These are phyloP conservation scores for Coemansia sp. DNA, from an alignment of 192 early-diverging fungal species.

Conservation along the genomic window DNA sequence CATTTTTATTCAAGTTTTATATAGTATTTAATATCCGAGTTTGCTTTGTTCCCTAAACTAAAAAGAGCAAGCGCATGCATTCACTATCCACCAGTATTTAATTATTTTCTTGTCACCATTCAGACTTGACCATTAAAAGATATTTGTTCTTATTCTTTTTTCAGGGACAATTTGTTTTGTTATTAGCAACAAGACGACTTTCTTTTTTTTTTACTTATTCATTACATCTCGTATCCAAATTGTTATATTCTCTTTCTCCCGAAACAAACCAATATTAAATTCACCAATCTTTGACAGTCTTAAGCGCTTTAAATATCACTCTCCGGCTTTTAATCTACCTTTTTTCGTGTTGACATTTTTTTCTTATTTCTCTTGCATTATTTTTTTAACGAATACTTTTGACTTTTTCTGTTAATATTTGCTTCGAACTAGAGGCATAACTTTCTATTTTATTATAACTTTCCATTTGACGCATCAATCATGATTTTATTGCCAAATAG, in stretches of 20 bases:
- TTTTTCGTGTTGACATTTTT: constrained; percentile 3
- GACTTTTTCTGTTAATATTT: not conserved
- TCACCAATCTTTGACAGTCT: not conserved
- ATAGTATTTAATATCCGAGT: constrained; percentile 2
- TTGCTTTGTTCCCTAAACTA: not conserved
- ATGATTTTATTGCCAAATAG: not conserved
- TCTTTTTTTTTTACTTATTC: not conserved
- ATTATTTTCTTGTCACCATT: not conserved
- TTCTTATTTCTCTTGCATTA: not conserved
- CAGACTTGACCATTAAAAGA: too few relatives aligned
- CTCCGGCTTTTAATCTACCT: not conserved
- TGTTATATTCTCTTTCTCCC: too few relatives aligned
- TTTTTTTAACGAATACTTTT: not conserved
- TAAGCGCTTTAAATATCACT: not conserved
- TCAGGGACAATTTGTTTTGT: too few relatives aligned
- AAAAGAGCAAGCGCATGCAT: not conserved
- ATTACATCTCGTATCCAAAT: too few relatives aligned
- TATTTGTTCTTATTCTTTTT: too few relatives aligned
- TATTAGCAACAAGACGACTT: too few relatives aligned
- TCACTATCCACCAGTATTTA: not conserved
- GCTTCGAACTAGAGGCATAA: too few relatives aligned
- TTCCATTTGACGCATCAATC: too few relatives aligned
- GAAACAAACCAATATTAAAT: too few relatives aligned
- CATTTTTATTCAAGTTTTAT: too few relatives aligned
- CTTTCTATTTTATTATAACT: not conserved